Base-by-base conservation (phyloP, 2,329 filamentous ascomycete genomes). In the Aspergillus japonicus region DNA sequence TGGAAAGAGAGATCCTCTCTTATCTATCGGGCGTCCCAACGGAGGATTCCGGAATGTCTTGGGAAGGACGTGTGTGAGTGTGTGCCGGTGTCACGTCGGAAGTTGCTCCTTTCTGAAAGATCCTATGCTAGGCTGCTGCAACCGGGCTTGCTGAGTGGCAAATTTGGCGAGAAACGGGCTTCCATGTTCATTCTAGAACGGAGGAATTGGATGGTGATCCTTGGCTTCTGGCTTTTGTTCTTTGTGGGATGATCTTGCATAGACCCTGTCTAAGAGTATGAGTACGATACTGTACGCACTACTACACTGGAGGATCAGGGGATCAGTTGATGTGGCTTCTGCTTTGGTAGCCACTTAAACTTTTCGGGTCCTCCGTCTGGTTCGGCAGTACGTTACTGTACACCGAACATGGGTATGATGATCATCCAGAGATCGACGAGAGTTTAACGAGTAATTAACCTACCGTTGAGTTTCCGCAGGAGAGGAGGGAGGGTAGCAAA, bases 151-250 rank as follows among this genome's bases (percentile, higher is more conserved):
- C 12, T 31, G 6, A 47, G 53, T 48, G 47, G 47, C 53, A 48
- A 55, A 35, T 48, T 29, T 33, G 53, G 42, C 53, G 53, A 47
- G 21, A 26, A 48, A n/a, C 44, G 24, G 26, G 39, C 42, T 55
- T 55, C 53, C 42, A 55, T 55, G 11, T 47, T 35, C n/a, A 26
- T 33, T 55, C 53, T 55, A 55, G 53, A 55, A 55, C 47, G n/a
- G 10, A 44, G 11, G n/a, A n/a, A 23, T n/a, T 35, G 16, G 39
- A 44, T 44, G 19, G 6, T n/a, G 6, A 16, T 44, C n/a, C 39
- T 19, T 35, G 33, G 14, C 14, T 35, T 4, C 14, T 35, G 11
- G 33, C 33, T 16, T 0, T 16, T 35, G 1, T 12, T 35, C 33
- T 35, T 35, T 35, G 33, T 35, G 33, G 11, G 33, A 35, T 35